These are phyloP conservation scores for Orbilia brochopaga DNA, from an alignment of 2,329 filamentous ascomycete genomes.

Conservation along the genomic window DNA sequence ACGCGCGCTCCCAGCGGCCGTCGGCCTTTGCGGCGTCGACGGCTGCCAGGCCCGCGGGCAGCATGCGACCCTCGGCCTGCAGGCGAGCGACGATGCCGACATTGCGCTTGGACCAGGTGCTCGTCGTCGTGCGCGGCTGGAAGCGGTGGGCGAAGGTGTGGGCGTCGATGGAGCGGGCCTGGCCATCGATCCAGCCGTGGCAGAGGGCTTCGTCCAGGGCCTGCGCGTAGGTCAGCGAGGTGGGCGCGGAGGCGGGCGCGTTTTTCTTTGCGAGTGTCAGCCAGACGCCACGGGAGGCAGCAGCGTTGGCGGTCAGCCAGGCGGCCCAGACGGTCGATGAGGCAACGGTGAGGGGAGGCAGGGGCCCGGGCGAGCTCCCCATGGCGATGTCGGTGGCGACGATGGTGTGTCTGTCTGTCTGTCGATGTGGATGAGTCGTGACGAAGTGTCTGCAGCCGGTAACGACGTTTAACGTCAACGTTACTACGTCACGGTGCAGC, in stretches of 20 bases:
- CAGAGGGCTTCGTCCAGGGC: conserved; percentile 61
- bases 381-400: background rate
- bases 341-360: conserved; percentile 53
- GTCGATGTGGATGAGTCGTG: no score
- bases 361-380: conserved; percentile 30
- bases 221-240: conserved; percentile 56
- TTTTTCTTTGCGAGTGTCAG: conserved; percentile 56
- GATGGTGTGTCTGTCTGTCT: no score
- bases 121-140: conserved; percentile 65
- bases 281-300: conserved; percentile 55
- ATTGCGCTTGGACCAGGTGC: conserved; percentile 68
- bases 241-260: conserved; percentile 50
- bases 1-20: conserved; percentile 67
- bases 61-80: conserved; percentile 62
- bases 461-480: no score
- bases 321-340: conserved; percentile 53
- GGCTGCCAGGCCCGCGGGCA: conserved; percentile 61
- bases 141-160: conserved; percentile 65
- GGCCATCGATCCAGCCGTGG: conserved; percentile 70
- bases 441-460: no score
- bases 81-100: conserved; percentile 63
- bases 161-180: conserved; percentile 61
- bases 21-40: conserved; percentile 66
- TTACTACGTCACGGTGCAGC: no score
- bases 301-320: conserved; percentile 54